Percentiles rank a stretch among this genome's conserved stretches.
phyloP scores from a whole-genome alignment of 202 grass and related monocot species.

The Digitaria exilis region DNA sequence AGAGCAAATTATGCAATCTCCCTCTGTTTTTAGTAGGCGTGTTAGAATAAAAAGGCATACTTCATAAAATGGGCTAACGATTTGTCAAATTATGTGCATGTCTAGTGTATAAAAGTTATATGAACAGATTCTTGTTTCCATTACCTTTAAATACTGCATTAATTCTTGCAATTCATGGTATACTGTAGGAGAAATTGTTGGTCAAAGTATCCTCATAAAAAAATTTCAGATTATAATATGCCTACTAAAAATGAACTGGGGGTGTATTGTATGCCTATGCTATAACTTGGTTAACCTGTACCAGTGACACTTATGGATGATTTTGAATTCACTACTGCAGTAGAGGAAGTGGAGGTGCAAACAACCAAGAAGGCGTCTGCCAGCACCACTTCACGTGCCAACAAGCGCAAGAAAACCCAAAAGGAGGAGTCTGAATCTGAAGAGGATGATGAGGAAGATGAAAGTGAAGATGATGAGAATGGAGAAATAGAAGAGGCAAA shows the following conservation, averaged over 20 bases:
- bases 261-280: neutral
- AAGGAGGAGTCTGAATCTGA: constrained; percentile 61
- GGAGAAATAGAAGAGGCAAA: constrained; percentile 26
- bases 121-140: neutral
- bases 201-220: too few relatives aligned
- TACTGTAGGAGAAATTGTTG: neutral
- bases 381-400: constrained; percentile 52
- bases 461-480: constrained; percentile 46
- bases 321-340: constrained; percentile 34
- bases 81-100: neutral
- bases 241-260: too few relatives aligned
- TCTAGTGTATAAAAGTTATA: neutral
- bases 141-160: neutral
- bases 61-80: neutral
- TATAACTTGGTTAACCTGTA: neutral
- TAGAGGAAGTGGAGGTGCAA: constrained; percentile 32
- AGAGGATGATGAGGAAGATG: constrained; percentile 44
- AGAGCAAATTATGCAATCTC: neutral
- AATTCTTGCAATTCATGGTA: neutral
- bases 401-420: constrained; percentile 59
- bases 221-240: too few relatives aligned
- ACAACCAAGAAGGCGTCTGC: constrained; percentile 50
- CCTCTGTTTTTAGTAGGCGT: neutral
- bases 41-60: neutral
- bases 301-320: constrained; percentile 23